Evolutionary conservation across 345 rosid species (phyloP).

Genomic region (Hibiscus syriacus): DNA sequence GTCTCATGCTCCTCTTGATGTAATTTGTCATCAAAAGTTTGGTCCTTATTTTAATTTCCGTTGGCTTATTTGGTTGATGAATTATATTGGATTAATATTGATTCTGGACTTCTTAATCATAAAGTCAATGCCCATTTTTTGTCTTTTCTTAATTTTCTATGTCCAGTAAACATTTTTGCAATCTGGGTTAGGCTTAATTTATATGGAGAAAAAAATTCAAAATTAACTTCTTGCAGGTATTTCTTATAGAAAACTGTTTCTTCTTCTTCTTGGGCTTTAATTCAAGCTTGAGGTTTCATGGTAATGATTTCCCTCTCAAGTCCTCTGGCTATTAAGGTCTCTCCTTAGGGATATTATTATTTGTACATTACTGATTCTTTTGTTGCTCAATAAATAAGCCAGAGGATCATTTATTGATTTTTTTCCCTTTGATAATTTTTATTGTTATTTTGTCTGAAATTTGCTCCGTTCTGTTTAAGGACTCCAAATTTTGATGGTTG

Average conservation of each 20-base stretch:
- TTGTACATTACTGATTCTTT: background rate
- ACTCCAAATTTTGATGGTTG: background rate
- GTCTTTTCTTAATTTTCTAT: background rate
- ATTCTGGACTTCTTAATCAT: background rate
- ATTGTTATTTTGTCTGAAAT: too few relatives aligned
- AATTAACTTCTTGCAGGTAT: background rate
- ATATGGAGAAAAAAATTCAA: background rate
- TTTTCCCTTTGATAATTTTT: background rate
- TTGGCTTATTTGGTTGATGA: background rate
- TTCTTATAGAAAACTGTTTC: background rate
- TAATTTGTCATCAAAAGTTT: background rate
- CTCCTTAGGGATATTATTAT: background rate
- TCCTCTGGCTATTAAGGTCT: background rate
- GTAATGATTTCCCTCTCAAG: too few relatives aligned
- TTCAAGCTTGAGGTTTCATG: background rate
- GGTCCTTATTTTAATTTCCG: background rate
- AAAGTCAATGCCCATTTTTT: background rate
- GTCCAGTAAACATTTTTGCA: background rate
- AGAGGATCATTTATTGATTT: background rate
- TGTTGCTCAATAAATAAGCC: background rate
- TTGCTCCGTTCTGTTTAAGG: background rate
- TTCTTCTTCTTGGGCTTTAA: background rate
- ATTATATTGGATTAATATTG: background rate
- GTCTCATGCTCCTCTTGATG: slow-evolving; percentile 37
- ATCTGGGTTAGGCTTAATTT: background rate